Base-by-base conservation (phyloP, 192 early-diverging fungal species). In the Coemansia umbellata region DNA sequence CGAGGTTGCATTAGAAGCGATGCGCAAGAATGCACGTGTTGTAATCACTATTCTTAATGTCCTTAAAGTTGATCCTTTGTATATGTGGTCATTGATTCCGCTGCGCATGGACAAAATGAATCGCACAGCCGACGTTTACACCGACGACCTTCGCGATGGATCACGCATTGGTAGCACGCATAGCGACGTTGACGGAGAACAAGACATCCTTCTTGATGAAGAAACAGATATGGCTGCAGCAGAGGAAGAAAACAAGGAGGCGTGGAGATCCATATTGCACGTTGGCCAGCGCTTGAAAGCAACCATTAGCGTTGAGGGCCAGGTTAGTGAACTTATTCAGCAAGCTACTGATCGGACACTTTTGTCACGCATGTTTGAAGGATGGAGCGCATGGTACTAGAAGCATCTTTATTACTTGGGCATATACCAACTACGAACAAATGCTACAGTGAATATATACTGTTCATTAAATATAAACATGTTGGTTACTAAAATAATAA, bases 41-140 rank as follows among this genome's bases (percentile, higher is more conserved):
- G 56, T 95, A 28, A 77, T 89, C 15, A 91, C 90, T 1, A 80
- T 98, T n/a, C 77, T 96, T 11, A 92, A 97, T 63, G 92, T 95
- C 5, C 92, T 96, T 60, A 86, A 93, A 17, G 92, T 92, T 36
- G 94, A 98, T 63, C 94, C 94, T 0, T 72, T 97, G 33, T 86
- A 89, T 42, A 80, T 70, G 53, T 90, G 88, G 88, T 68, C 71
- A 42, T 43, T 79, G 45, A 72, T 70, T 14, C 70, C 71, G 21
- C 32, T 69, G 61, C 60, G 63, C 10, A 54, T 55, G 9, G 61
- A 69, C 52, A 79, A 79, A 50, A 65, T 64, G 31, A 59, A 69
- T 37, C 73, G 66, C 32, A 63, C 50, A 21, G 58, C 45, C 30
- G 55, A 58, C 50, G 43, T 59, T 42, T 53, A 63, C 18, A 50